phyloP scores from a whole-genome alignment of 495 filamentous ascomycete genomes.

The Lasiosphaeris hirsuta region DNA sequence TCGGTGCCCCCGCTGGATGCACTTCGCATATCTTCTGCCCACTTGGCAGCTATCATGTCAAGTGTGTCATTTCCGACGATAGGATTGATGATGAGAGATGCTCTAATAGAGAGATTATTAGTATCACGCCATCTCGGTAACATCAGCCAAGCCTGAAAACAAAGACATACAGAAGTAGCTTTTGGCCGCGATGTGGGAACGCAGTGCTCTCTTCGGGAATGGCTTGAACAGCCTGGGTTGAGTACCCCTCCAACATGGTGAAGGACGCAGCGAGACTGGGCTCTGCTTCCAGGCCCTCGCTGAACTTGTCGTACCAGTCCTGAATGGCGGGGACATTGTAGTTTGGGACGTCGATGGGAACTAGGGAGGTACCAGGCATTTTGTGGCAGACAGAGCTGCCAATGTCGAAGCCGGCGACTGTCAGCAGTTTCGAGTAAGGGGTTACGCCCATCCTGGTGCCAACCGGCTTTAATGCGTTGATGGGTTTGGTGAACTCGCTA shows the following conservation, averaged over 20 bases:
- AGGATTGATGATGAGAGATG: slow-evolving; percentile 44
- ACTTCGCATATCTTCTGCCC: slow-evolving; percentile 43
- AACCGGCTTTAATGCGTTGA: too few relatives aligned
- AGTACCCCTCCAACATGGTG: slow-evolving; percentile 57
- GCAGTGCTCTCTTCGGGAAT: slow-evolving; percentile 35
- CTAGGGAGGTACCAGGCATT: too few relatives aligned
- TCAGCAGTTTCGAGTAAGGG: too few relatives aligned
- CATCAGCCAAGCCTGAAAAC: too few relatives aligned
- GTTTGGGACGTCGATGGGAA: too few relatives aligned
- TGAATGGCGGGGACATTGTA: slow-evolving; percentile 46
- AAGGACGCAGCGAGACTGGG: slow-evolving; percentile 36
- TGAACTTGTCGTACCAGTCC: slow-evolving; percentile 41
- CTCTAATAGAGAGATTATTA: too few relatives aligned
- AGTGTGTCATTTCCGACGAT: slow-evolving; percentile 39
- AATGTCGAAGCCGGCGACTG: too few relatives aligned
- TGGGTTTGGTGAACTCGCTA: too few relatives aligned
- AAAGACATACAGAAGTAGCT: too few relatives aligned
- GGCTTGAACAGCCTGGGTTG: slow-evolving; percentile 42
- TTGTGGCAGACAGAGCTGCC: too few relatives aligned
- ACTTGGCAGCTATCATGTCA: slow-evolving; percentile 29
- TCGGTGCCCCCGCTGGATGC: slow-evolving; percentile 34
- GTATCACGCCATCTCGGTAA: too few relatives aligned
- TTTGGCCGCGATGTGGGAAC: slow-evolving; percentile 41
- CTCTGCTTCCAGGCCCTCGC: slow-evolving; percentile 17
- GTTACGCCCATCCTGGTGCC: too few relatives aligned